Conservation (phyloP, 78 protist genomes). For the Guillardia theta region DNA sequence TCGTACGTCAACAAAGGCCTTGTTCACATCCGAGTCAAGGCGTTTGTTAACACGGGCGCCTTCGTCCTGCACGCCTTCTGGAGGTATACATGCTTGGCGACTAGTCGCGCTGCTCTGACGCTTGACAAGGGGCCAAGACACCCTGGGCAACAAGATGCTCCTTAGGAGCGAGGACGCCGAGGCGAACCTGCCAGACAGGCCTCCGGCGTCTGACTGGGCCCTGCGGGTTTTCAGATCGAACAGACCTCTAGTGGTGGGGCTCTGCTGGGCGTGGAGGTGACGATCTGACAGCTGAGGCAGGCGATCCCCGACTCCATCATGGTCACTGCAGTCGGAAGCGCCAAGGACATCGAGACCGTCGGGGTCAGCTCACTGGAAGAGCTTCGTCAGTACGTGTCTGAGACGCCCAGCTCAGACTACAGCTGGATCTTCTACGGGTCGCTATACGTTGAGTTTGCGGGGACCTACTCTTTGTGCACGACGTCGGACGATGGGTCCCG, state of each 20-base stretch:
- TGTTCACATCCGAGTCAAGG: neutral
- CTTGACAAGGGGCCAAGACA: neutral
- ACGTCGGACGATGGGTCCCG: slow-evolving; percentile 32
- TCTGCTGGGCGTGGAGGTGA: too few relatives aligned
- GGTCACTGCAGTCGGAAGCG: neutral
- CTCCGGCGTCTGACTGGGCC: neutral
- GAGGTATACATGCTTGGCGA: neutral
- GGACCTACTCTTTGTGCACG: neutral
- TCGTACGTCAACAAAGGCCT: neutral
- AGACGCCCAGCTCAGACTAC: neutral
- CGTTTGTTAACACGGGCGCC: neutral
- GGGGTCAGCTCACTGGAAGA: neutral
- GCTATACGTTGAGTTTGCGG: neutral
- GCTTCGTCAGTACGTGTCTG: neutral
- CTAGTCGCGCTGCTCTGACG: neutral
- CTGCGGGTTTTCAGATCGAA: neutral
- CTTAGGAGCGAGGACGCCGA: neutral
- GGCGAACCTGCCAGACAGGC: neutral
- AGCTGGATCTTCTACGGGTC: neutral
- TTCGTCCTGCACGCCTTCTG: neutral
- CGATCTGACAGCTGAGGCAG: too few relatives aligned
- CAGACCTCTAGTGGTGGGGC: too few relatives aligned
- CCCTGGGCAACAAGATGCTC: neutral
- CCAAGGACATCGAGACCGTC: neutral
- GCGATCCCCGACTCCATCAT: too few relatives aligned